Evolutionary conservation across 2,329 filamentous ascomycete genomes (phyloP).

Genomic region (Ophiostoma himal-ulmi): DNA sequence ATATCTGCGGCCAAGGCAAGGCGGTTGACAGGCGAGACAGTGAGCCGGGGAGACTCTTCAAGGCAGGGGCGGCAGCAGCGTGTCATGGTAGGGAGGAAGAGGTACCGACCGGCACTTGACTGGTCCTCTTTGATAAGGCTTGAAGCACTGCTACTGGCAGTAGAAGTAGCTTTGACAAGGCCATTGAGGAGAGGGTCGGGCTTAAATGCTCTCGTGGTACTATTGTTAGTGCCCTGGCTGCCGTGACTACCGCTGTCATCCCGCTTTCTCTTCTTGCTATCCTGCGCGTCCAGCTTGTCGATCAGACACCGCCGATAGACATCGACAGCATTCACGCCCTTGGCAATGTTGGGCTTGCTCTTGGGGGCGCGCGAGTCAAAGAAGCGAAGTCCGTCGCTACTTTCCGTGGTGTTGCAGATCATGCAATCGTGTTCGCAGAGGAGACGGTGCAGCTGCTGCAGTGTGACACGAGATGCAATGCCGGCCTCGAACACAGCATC

Average conservation of each 20-base stretch:
- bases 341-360: slow-evolving; percentile 7
- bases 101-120: slow-evolving; percentile 12
- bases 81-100: slow-evolving; percentile 21
- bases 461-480: slow-evolving; percentile 12
- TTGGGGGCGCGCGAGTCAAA: slow-evolving; percentile 20
- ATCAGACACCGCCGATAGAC: slow-evolving; percentile 1
- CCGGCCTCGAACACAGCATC: slow-evolving; percentile 17
- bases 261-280: background rate
- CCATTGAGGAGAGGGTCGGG: slow-evolving; percentile 5
- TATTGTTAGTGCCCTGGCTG: background rate
- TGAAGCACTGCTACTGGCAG: background rate
- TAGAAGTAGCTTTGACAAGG: background rate
- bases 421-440: slow-evolving; percentile 20
- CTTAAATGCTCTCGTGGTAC: background rate
- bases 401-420: slow-evolving; percentile 16
- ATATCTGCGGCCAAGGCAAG: background rate
- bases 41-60: slow-evolving; percentile 18
- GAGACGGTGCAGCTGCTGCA: slow-evolving; percentile 13
- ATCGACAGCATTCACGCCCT: slow-evolving; percentile 11
- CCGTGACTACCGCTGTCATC: background rate
- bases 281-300: background rate
- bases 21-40: background rate
- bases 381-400: slow-evolving; percentile 10
- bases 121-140: background rate
- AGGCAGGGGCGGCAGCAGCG: slow-evolving; percentile 22